Percentiles rank a stretch among this genome's conserved stretches.
These are phyloP conservation scores for Rosa persica DNA, from an alignment of 306 rosid species.

Conservation along the genomic window DNA sequence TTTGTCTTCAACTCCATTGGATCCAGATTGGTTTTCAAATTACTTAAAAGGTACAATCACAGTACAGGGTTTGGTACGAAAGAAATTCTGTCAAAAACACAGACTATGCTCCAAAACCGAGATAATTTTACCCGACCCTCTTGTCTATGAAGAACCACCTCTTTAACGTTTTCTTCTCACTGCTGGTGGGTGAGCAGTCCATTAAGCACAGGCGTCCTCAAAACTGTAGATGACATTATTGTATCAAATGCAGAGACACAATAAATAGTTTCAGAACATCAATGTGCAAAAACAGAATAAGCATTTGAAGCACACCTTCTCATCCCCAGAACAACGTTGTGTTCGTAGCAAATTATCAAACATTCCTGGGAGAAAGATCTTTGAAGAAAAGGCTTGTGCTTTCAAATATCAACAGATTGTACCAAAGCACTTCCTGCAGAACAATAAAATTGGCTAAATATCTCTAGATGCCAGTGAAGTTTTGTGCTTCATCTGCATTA, in stretches of 20 bases:
- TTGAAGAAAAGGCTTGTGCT: background rate
- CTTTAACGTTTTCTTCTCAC: slow-evolving; percentile 81
- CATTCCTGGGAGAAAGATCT: slow-evolving; percentile 17
- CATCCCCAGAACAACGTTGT: slow-evolving; percentile 39
- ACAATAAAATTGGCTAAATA: background rate
- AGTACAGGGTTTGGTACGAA: background rate
- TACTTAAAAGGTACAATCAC: background rate
- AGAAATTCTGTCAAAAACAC: slow-evolving; percentile 1
- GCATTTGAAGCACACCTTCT: slow-evolving; percentile 34
- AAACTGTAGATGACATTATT: slow-evolving; percentile 32
- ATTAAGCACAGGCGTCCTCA: slow-evolving; percentile 61
- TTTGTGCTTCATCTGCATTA: background rate
- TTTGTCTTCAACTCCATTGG: slow-evolving; percentile 75
- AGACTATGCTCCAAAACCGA: slow-evolving; percentile 11
- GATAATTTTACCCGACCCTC: slow-evolving; percentile 62
- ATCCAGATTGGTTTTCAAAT: slow-evolving; percentile 17
- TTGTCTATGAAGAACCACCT: slow-evolving; percentile 95
- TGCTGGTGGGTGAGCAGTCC: slow-evolving; percentile 69
- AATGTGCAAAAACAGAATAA: background rate
- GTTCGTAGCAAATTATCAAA: slow-evolving; percentile 23
- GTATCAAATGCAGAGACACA: slow-evolving; percentile 11
- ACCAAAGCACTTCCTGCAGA: slow-evolving; percentile 6
- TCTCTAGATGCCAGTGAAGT: background rate
- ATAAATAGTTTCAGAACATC: background rate
- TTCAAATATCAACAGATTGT: background rate